These are phyloP conservation scores for Aspergillus coremiiformis DNA, from an alignment of 495 filamentous ascomycete species.

Conservation along the genomic window DNA sequence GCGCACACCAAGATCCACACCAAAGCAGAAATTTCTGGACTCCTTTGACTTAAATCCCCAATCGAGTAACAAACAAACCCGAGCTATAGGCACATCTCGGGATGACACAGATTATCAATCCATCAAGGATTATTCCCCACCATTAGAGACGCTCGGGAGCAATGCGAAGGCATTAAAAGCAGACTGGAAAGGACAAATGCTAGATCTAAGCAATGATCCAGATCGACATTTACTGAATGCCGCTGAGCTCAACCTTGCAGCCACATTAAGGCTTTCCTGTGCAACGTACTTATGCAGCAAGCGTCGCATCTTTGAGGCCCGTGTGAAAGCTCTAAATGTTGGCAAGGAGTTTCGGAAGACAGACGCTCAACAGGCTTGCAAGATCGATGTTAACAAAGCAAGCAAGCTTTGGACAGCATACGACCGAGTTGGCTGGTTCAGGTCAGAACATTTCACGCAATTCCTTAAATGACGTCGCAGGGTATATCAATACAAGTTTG, in stretches of 20 bases:
- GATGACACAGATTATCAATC: slow-evolving; percentile 85
- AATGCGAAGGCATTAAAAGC: slow-evolving; percentile 69
- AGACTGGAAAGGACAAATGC: slow-evolving; percentile 77
- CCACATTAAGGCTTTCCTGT: slow-evolving; percentile 74
- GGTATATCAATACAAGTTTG: not conserved
- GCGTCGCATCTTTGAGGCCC: slow-evolving; percentile 79
- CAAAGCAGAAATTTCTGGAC: slow-evolving; percentile 41
- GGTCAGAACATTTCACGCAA: slow-evolving; percentile 50
- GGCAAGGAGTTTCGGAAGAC: slow-evolving; percentile 93
- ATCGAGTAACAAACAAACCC: slow-evolving; percentile 31
- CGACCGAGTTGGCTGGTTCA: slow-evolving; percentile 84
- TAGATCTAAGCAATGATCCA: slow-evolving; percentile 75
- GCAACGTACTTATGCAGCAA: slow-evolving; percentile 94
- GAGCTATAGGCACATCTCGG: slow-evolving; percentile 51
- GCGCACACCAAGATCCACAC: slow-evolving; percentile 41
- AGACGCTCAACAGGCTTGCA: slow-evolving; percentile 93
- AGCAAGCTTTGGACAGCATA: slow-evolving; percentile 92
- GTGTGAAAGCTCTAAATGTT: slow-evolving; percentile 58
- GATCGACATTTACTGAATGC: slow-evolving; percentile 69
- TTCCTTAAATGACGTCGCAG: slow-evolving; percentile 33
- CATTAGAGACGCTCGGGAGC: slow-evolving; percentile 53
- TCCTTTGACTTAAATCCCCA: slow-evolving; percentile 34
- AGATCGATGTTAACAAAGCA: slow-evolving; percentile 98
- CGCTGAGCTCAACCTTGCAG: slow-evolving; percentile 71
- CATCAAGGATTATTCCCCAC: slow-evolving; percentile 71